Evolutionary conservation across 73 alveolate genomes (phyloP).

Genomic region (Paraurostyla sp.): DNA sequence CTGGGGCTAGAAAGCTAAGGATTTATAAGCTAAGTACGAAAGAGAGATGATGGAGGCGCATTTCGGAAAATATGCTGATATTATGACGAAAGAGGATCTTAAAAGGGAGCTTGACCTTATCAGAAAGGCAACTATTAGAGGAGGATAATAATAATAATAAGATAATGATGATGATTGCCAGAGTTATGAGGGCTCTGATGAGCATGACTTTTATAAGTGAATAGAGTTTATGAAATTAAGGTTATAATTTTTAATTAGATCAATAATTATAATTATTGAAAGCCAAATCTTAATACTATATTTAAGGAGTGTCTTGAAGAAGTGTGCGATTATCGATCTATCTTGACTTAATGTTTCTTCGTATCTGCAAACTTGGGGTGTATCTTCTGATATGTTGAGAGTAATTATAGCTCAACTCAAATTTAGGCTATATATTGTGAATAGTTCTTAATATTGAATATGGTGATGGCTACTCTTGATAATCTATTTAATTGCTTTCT

Average conservation of each 20-base stretch:
- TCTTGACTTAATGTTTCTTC: neutral
- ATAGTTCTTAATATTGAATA: neutral
- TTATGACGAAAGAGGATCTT: neutral
- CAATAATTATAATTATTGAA: too few species aligned
- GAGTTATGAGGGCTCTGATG: too few species aligned
- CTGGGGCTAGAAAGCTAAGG: neutral
- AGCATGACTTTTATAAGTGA: too few species aligned
- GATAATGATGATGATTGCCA: too few species aligned
- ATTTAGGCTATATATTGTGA: neutral
- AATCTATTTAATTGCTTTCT: too few species aligned
- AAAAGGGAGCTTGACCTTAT: neutral
- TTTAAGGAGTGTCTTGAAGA: neutral
- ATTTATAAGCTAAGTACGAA: neutral
- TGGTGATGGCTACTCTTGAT: neutral
- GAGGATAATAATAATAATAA: too few species aligned
- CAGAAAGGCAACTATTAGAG: neutral
- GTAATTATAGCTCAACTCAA: neutral
- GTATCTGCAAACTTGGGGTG: neutral
- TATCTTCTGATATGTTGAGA: neutral
- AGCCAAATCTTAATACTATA: neutral
- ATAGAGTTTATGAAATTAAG: too few species aligned
- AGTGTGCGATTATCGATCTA: neutral
- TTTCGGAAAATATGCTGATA: neutral
- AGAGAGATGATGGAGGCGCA: neutral
- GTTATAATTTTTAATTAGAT: too few species aligned